Evolutionary conservation across 306 rosid species (phyloP).

Genomic region (Corylus americana): DNA sequence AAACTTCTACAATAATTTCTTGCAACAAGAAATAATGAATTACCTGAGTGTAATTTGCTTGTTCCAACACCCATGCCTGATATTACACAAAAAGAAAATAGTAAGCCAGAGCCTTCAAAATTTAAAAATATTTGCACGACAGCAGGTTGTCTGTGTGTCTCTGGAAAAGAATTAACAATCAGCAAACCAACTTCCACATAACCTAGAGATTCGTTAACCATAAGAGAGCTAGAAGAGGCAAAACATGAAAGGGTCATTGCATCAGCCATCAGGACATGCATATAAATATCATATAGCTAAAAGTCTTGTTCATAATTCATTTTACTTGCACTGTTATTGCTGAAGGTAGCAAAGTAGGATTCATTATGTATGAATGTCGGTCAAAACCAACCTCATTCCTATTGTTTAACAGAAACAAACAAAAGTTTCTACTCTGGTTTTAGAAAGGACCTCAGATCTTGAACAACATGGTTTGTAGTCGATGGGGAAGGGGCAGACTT

Average conservation of each 20-base stretch:
- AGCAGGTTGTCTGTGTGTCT: neutral
- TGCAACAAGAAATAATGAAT: constrained; percentile 4
- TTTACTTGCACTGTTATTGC: neutral
- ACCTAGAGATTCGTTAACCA: neutral
- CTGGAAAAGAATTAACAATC: neutral
- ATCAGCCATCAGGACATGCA: neutral
- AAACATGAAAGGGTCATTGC: neutral
- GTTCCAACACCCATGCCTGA: constrained; percentile 73
- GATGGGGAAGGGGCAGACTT: neutral
- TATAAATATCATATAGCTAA: neutral
- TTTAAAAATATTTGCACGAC: neutral
- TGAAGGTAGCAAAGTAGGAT: neutral
- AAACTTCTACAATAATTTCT: constrained; percentile 16
- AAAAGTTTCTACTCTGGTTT: neutral
- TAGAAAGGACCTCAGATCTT: neutral
- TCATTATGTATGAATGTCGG: neutral
- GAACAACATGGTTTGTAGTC: neutral
- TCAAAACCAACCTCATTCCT: neutral
- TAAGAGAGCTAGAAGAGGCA: neutral
- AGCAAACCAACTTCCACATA: constrained; percentile 5
- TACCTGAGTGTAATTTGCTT: constrained; percentile 88
- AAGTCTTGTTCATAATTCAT: too few species aligned
- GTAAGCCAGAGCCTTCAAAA: constrained; percentile 14
- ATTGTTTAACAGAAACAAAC: neutral
- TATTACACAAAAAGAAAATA: constrained; percentile 28